Evolutionary conservation across 2,329 filamentous ascomycete genomes (phyloP), one percentile per base, ranked within the genome.

Genomic region (Fusarium tricinctum): DNA sequence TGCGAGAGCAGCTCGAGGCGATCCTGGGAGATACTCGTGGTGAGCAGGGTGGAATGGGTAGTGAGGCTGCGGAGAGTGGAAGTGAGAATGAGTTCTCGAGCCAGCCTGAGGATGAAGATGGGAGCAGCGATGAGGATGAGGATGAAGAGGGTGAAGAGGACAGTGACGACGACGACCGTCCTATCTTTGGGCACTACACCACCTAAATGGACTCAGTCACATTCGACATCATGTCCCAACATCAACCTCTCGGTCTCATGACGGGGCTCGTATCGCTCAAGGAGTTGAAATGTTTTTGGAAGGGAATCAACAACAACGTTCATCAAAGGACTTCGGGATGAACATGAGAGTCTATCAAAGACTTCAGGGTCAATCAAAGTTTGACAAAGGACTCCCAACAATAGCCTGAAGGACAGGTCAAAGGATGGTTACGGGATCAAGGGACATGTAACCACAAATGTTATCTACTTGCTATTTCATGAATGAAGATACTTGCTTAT

Each of bases 1-100:
- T 65, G 2, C 54, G 67, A 13, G 19, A 53, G 13, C 39, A 52
- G 42, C 49, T 67, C 3, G 52, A 66, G 43, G 62, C 42, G 1
- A 59, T 63, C 8, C 42, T 70, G 1, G 66, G 66, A 1, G 60
- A 68, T 5, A 56, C 65, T 6, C 55, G 60, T 12, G 59, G 61
- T n/a, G 33, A 45, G 6, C 44, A 66, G n/a, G 12, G 40, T 32
- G 62, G 39, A 0, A 54, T 63, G 8, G 48, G 15, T 0, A 63
- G 64, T 8, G 45, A 63, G 38, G 39, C 26, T 40, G 57, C 50
- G 13, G 43, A 53, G 22, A 30, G 40, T 9, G 39, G 56, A 7
- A 30, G 40, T 9, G 39, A 66, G 9, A 13, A 30, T 12, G 43
- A 48, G 20, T 56, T 13, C 22, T 38, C 63, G 23, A 33, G 40